Evolutionary conservation across 116 monocot species (phyloP).

Genomic region (Dioscorea cayenensis): DNA sequence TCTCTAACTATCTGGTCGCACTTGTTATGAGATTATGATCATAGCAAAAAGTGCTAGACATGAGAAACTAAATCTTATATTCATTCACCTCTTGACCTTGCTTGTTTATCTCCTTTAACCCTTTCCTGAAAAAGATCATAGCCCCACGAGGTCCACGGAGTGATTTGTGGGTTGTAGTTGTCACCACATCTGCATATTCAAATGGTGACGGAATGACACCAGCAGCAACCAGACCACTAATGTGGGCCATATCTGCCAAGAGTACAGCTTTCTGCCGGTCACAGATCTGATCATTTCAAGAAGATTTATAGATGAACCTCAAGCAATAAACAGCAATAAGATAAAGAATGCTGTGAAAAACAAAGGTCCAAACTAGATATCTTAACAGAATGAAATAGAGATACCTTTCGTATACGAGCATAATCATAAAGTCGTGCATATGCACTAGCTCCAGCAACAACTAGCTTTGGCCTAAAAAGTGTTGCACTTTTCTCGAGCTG

Average conservation of each 20-base stretch:
- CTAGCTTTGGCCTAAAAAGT: slow-evolving; percentile 94
- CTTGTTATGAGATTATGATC: background rate
- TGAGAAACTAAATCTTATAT: background rate
- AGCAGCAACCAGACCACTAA: slow-evolving; percentile 54
- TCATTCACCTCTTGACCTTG: slow-evolving; percentile 74
- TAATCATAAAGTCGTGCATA: slow-evolving; percentile 99
- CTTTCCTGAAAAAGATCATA: slow-evolving; percentile 98
- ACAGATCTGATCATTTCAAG: slow-evolving; percentile 56
- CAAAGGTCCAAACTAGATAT: background rate
- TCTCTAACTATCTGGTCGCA: background rate
- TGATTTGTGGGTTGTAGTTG: slow-evolving; percentile 92
- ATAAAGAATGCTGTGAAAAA: background rate
- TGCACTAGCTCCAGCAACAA: slow-evolving; percentile 99
- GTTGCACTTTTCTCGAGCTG: slow-evolving; percentile 97
- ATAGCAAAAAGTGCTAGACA: background rate
- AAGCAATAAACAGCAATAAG: background rate
- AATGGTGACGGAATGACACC: slow-evolving; percentile 45
- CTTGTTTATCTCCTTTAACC: slow-evolving; percentile 86
- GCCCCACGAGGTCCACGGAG: slow-evolving; percentile 99
- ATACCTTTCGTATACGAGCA: slow-evolving; percentile 87
- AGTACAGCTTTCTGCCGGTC: slow-evolving; percentile 88
- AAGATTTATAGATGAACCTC: background rate
- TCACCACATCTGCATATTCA: slow-evolving; percentile 65
- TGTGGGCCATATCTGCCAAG: slow-evolving; percentile 55
- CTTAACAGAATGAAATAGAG: background rate